Evolutionary conservation across 768 basidiomycete genomes (phyloP), one percentile per base, ranked within the genome.

Genomic region (Amanita thiersii): DNA sequence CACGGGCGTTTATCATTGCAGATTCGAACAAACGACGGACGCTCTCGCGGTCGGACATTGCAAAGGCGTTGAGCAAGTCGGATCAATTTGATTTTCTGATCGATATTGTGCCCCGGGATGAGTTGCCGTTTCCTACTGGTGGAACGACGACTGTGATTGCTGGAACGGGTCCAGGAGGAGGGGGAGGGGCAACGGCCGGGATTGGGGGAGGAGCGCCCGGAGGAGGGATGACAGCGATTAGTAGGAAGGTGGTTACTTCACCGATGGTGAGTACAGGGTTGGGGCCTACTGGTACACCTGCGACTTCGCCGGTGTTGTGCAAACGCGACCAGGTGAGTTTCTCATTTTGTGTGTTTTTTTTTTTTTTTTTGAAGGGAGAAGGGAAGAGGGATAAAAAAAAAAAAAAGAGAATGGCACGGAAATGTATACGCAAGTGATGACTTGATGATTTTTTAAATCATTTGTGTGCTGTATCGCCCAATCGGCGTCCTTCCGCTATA

Each of bases 1-100:
- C 89, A 1, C 80, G 94, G 19, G 92, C 94, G 2, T 98, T 90
- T 72, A 85, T 94, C 47, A 79, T 97, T 40, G 92, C 92, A 12
- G 91, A 96, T 63, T 84, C 89, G 18, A 87, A 92, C 65, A 97
- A 96, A 61, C 84, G 93, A 19, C 84, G 92, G n/a, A 97, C 93
- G 2, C 71, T 97, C 14, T 92, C 90, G 7, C 81, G 90, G 35
- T 81, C 88, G 9, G 93, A 97, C 62, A 92, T 99, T 40, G 86
- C 91, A 4, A 87, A 90, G 54, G 94, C 93, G 0, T 72, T 96
- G 46, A 77, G 79, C 52, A 90, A 91, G 60, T 86, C 85, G 3
- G 94, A 97, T 64, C 91, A 93, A 59, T 97, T 97, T 53, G 94
- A 97, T 65, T 98, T 98, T 56, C 68, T 98, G 44, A 94, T 97